These are phyloP conservation scores for Aspergillus nomiae DNA, from an alignment of 2,329 filamentous ascomycete genomes.

Conservation along the genomic window DNA sequence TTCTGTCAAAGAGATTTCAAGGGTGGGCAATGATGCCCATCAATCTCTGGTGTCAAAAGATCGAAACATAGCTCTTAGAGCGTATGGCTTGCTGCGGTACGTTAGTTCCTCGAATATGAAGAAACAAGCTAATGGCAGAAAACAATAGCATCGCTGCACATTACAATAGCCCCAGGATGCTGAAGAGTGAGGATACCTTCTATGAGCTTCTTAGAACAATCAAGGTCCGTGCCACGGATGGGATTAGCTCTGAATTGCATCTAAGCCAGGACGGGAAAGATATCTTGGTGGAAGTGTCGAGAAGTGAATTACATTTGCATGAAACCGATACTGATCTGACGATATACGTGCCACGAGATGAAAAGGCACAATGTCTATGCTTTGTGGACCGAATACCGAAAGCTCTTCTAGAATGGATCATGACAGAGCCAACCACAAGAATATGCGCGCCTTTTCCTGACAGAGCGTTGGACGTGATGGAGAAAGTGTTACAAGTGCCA, in stretches of 20 bases:
- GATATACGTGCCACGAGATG: slow-evolving; percentile 10
- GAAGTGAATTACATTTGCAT: slow-evolving; percentile 13
- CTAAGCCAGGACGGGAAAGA: slow-evolving; percentile 14
- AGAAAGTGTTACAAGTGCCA: slow-evolving; percentile 6
- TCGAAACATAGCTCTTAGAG: slow-evolving; percentile 11
- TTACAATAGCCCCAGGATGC: slow-evolving; percentile 10
- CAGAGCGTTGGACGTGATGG: slow-evolving; percentile 2
- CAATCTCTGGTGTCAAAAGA: slow-evolving; percentile 1
- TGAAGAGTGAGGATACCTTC: slow-evolving; percentile 3
- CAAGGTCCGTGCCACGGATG: slow-evolving; percentile 11
- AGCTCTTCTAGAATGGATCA: slow-evolving; percentile 16
- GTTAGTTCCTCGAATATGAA: neutral
- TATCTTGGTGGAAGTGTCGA: slow-evolving; percentile 7
- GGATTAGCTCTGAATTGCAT: slow-evolving; percentile 15
- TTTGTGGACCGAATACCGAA: slow-evolving; percentile 13
- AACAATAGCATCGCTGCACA: slow-evolving; percentile 8
- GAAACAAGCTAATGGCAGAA: neutral
- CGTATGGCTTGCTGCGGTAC: slow-evolving; percentile 14
- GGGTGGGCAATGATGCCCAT: neutral
- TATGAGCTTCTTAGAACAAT: slow-evolving; percentile 10
- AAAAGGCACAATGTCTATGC: slow-evolving; percentile 9
- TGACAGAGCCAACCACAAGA: slow-evolving; percentile 11
- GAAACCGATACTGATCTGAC: slow-evolving; percentile 4
- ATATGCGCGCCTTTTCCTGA: slow-evolving; percentile 6
- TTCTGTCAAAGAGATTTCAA: slow-evolving; percentile 16